Conservation (phyloP, 1,139 yeast species). For the Suhomyces atakaporum region DNA sequence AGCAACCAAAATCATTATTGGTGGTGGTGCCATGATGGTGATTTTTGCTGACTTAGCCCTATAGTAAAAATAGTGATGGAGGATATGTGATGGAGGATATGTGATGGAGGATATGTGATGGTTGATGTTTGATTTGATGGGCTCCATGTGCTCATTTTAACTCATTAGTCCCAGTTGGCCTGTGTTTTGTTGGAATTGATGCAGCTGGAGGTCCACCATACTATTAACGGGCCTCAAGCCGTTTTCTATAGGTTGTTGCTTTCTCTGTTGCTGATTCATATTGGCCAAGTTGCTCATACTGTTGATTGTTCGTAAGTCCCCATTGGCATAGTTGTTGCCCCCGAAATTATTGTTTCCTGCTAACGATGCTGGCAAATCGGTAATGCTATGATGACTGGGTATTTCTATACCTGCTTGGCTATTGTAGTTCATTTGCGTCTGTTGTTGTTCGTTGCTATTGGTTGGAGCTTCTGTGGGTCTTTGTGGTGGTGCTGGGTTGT, state of each 20-base stretch:
- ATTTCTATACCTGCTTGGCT: slow-evolving; percentile 8
- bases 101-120: no score
- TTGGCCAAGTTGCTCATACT: slow-evolving; percentile 42
- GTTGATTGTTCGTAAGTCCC: slow-evolving; percentile 35
- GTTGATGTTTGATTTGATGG: no score
- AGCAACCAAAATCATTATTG: no score
- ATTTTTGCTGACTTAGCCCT: no score
- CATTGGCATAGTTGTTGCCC: slow-evolving; percentile 7
- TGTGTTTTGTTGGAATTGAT: slow-evolving; percentile 13
- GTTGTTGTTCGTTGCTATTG: no score
- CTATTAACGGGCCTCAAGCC: slow-evolving; percentile 35
- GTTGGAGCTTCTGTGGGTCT: slow-evolving; percentile 1
- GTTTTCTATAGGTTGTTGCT: slow-evolving; percentile 14
- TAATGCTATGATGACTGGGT: slow-evolving; percentile 19
- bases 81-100: no score
- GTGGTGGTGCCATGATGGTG: no score
- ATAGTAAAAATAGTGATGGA: no score
- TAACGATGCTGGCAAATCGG: slow-evolving; percentile 36
- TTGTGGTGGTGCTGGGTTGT: slow-evolving; percentile 1
- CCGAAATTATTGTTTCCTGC: slow-evolving; percentile 22
- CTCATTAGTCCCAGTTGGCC: slow-evolving; percentile 7
- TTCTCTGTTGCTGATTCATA: slow-evolving; percentile 15
- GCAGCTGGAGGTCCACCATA: slow-evolving; percentile 36
- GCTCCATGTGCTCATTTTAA: slow-evolving; percentile 10
- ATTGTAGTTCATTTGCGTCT: slow-evolving; percentile 7